A percentile compares a stretch with the other conserved stretches of the same genome.
These are phyloP conservation scores for Pelargonium nanum DNA, from an alignment of 345 rosid genomes.

Conservation along the genomic window DNA sequence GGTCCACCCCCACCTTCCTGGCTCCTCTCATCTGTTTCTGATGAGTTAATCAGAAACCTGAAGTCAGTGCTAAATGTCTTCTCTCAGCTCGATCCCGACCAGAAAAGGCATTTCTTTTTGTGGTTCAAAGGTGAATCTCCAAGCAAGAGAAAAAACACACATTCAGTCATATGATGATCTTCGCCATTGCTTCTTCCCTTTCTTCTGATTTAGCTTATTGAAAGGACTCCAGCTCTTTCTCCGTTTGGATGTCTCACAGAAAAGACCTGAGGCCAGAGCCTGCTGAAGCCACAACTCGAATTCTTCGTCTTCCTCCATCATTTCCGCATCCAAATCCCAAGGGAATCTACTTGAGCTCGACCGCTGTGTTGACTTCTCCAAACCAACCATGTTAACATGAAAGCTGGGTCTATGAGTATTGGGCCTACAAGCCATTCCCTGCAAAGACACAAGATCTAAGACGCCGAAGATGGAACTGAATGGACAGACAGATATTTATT, in stretches of 20 bases:
- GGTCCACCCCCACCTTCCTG: not conserved
- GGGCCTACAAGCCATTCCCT: constrained; percentile 98
- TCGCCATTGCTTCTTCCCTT: constrained; percentile 83
- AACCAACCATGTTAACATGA: constrained; percentile 91
- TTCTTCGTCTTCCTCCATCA: constrained; percentile 86
- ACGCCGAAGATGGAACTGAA: not conserved
- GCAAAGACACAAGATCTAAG: constrained; percentile 10
- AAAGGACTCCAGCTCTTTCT: constrained; percentile 97
- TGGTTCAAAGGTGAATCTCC: not conserved
- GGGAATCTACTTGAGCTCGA: constrained; percentile 79
- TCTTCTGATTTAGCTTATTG: constrained; percentile 59
- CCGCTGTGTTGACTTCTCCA: constrained; percentile 71
- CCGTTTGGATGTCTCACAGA: constrained; percentile 76
- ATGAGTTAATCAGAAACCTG: no score
- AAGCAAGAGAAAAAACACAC: not conserved
- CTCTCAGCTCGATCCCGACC: no score
- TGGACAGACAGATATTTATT: not conserved
- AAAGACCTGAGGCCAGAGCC: constrained; percentile 82
- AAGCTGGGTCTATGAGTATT: constrained; percentile 94
- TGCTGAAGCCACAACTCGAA: constrained; percentile 89
- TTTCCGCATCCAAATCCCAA: constrained; percentile 87
- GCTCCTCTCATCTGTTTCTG: not conserved
- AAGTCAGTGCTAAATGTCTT: not conserved
- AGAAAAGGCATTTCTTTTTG: not conserved
- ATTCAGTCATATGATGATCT: constrained; percentile 39